Evolutionary conservation across 108 stramenopile species (phyloP).

Genomic region (Nitzschia sp.): DNA sequence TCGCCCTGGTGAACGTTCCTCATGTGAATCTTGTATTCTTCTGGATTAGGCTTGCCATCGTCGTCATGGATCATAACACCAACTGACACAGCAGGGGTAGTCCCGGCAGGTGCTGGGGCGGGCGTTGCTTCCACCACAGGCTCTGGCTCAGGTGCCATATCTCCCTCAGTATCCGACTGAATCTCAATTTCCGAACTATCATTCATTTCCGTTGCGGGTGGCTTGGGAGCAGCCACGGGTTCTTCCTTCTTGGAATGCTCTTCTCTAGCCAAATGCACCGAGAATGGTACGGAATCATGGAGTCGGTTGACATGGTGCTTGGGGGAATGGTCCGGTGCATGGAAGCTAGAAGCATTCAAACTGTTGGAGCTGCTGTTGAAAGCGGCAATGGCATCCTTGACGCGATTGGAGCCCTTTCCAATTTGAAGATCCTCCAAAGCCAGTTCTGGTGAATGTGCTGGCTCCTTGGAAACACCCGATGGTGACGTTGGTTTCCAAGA

Average conservation of each 20-base stretch:
- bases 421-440: background rate
- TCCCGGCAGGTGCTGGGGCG: background rate
- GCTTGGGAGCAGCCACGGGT: background rate
- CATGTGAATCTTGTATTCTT: constrained; percentile 13
- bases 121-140: background rate
- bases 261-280: background rate
- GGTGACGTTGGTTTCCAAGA: background rate
- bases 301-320: background rate
- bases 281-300: background rate
- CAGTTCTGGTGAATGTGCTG: background rate
- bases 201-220: background rate
- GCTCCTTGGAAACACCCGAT: background rate
- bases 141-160: too few species aligned
- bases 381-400: constrained; percentile 9
- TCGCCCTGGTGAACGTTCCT: background rate
- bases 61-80: background rate
- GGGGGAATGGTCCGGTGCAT: background rate
- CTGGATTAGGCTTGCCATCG: constrained; percentile 7
- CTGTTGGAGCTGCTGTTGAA: background rate
- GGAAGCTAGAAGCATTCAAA: background rate
- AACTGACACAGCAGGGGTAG: background rate
- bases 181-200: too few species aligned
- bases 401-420: background rate
- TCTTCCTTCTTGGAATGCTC: too few species aligned
- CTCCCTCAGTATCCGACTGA: too few species aligned